Percentiles rank a stretch among this genome's conserved stretches.
phyloP scores from a whole-genome alignment of 2,329 filamentous ascomycete species.

The Fusarium verticillioides region DNA sequence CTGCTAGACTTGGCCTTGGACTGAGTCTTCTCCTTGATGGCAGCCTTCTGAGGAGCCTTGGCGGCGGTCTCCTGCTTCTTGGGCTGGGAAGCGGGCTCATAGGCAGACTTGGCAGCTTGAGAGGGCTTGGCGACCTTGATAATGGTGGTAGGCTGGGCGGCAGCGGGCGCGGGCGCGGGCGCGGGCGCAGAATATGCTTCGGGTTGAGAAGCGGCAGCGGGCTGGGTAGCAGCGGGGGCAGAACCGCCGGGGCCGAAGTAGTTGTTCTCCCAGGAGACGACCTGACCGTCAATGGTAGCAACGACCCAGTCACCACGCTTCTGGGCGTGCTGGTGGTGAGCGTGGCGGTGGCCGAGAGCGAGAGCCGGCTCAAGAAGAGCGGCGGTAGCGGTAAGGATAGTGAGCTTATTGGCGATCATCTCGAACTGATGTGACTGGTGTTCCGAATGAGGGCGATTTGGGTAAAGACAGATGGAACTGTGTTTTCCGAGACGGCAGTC shows the following conservation, averaged over 20 bases:
- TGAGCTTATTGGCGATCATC: constrained; percentile 58
- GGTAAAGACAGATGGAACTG: not conserved
- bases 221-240: constrained; percentile 38
- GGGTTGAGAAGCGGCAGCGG: constrained; percentile 17
- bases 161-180: constrained; percentile 13
- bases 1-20: constrained; percentile 9
- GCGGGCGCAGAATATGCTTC: constrained; percentile 16
- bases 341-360: constrained; percentile 56
- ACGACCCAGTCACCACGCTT: constrained; percentile 53
- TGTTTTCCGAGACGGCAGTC: constrained; percentile 12
- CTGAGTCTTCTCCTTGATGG: constrained; percentile 17
- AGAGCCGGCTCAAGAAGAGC: constrained; percentile 57
- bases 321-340: constrained; percentile 50
- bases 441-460: constrained; percentile 2
- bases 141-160: constrained; percentile 39
- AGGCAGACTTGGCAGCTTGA: constrained; percentile 16
- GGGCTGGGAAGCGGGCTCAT: constrained; percentile 7
- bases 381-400: constrained; percentile 55
- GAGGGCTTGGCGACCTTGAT: constrained; percentile 41
- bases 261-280: constrained; percentile 55
- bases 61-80: constrained; percentile 2
- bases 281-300: constrained; percentile 39
- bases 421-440: constrained; percentile 33
- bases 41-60: constrained; percentile 3
- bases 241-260: constrained; percentile 48